These are phyloP conservation scores for Kazachstania taianensis DNA, from an alignment of 805 yeast genomes.

Conservation along the genomic window DNA sequence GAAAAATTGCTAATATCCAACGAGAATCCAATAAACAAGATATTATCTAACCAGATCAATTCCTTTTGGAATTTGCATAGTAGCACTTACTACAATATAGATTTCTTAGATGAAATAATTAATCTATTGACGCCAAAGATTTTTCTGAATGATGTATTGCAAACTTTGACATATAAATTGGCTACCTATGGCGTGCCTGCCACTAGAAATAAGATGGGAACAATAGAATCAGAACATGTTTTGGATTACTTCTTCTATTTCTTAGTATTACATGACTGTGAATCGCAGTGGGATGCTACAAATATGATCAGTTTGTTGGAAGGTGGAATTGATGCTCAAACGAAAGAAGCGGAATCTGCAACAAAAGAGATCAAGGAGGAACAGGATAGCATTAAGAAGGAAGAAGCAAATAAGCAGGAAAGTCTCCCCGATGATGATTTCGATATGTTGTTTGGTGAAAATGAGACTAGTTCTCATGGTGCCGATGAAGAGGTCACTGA, in stretches of 20 bases:
- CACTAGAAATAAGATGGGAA: slow-evolving; percentile 15
- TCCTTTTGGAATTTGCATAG: slow-evolving; percentile 31
- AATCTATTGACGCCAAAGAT: slow-evolving; percentile 20
- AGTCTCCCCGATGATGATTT: slow-evolving; percentile 26
- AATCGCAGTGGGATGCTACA: slow-evolving; percentile 15
- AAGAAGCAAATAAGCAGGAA: slow-evolving; percentile 8
- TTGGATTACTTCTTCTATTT: slow-evolving; percentile 25
- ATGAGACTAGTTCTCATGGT: slow-evolving; percentile 22
- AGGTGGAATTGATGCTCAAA: slow-evolving; percentile 8
- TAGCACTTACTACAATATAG: slow-evolving; percentile 28
- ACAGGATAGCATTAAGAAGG: slow-evolving; percentile 8
- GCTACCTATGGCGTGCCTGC: slow-evolving; percentile 18
- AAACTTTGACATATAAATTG: slow-evolving; percentile 21
- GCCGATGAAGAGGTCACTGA: slow-evolving; percentile 14
- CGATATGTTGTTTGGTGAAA: slow-evolving; percentile 29
- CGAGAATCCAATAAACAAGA: slow-evolving; percentile 26
- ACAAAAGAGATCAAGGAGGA: slow-evolving; percentile 1
- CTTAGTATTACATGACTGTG: slow-evolving; percentile 23
- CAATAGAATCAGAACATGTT: slow-evolving; percentile 19
- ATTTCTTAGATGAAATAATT: slow-evolving; percentile 23
- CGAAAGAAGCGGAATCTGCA: background rate
- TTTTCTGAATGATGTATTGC: slow-evolving; percentile 21
- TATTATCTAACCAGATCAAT: slow-evolving; percentile 27
- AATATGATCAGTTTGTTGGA: slow-evolving; percentile 15
- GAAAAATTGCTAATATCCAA: slow-evolving; percentile 19